Base-by-base conservation (phyloP, 2,329 filamentous ascomycete genomes). In the Paecilomyces niveus region DNA sequence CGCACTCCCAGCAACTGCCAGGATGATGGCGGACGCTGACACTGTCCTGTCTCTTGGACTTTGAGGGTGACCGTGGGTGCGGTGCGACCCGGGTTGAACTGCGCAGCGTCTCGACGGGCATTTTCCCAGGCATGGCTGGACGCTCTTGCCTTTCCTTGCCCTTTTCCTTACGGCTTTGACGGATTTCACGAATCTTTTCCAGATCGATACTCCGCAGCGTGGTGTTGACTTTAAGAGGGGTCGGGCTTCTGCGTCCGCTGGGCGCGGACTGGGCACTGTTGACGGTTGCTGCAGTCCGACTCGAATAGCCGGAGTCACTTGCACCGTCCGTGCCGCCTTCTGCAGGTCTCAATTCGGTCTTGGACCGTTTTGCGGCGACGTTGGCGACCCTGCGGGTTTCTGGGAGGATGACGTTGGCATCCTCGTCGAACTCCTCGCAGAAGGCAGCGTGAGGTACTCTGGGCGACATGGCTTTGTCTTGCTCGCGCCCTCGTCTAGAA, bases 271-370 rank as follows among this genome's bases (percentile, higher is more conserved):
- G 74, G 78, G 79, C 71, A 66, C 72, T 78, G 74, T 80, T 79
- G 72, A 78, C 74, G 61, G 80, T 80, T 62, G 80, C 78, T 64
- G 77, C 78, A 66, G 82, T 83, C 67, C 80, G 78, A 75, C 82
- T 85, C 62, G 82, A 85, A 76, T 85, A 85, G 66, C 83, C 83
- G 64, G 83, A 85, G 73, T 87, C 84, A 73, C 80, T 84, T 65
- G 79, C 78, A 67, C 76, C 74, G 70, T 83, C 80, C 60, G 75
- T 72, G 64, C 71, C 71, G 59, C 66, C 65, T 61, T 68, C 70
- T 54, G 60, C 59, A 70, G 63, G 70, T 73, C 65, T 71, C 58
- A 73, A 62, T 58, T 77, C 73, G 61, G 74, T 67, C 63, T 76
- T 75, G 57, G 80, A 78, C 62, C 77, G 74, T 74, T 77, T 82